Conservation (phyloP, 345 rosid genomes). For the Gossypium arboreum region DNA sequence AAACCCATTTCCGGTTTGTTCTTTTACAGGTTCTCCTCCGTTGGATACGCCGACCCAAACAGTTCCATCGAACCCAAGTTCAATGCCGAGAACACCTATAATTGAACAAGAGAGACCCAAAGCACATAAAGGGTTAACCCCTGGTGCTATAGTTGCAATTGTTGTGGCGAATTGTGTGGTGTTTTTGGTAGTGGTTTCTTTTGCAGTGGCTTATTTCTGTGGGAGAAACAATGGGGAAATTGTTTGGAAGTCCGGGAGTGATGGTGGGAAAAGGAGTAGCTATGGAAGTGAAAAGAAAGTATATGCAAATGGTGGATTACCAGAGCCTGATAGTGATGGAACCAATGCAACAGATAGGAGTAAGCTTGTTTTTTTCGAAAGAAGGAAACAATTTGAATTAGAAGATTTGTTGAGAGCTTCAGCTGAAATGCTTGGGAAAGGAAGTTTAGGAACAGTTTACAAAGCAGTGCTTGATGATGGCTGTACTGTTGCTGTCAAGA, state of each 20-base stretch:
- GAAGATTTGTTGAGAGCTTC: conserved; percentile 86
- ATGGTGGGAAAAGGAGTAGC: conserved; percentile 40
- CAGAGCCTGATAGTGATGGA: conserved; percentile 75
- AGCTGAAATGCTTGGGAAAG: conserved; percentile 97
- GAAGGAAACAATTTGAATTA: conserved; percentile 72
- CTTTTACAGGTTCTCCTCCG: conserved; percentile 43
- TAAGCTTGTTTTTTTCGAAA: conserved; percentile 72
- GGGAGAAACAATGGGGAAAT: conserved; percentile 38
- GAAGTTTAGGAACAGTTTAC: conserved; percentile 85
- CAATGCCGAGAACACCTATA: conserved; percentile 52
- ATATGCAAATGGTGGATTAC: conserved; percentile 26
- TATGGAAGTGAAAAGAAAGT: conserved; percentile 43
- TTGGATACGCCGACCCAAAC: conserved; percentile 33
- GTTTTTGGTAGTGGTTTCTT: conserved; percentile 48
- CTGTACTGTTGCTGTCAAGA: conserved; percentile 74
- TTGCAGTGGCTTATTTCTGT: conserved; percentile 64
- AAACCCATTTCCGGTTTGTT: conserved; percentile 57
- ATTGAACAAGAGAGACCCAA: conserved; percentile 20
- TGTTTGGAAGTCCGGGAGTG: conserved; percentile 40
- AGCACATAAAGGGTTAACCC: conserved; percentile 40
- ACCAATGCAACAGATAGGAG: conserved; percentile 69
- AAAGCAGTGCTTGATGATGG: conserved; percentile 87
- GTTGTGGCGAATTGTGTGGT: conserved; percentile 62
- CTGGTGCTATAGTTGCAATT: conserved; percentile 65
- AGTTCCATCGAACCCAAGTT: conserved; percentile 78